phyloP scores from a whole-genome alignment of 2,329 filamentous ascomycete species.

The Xylariales sp. region DNA sequence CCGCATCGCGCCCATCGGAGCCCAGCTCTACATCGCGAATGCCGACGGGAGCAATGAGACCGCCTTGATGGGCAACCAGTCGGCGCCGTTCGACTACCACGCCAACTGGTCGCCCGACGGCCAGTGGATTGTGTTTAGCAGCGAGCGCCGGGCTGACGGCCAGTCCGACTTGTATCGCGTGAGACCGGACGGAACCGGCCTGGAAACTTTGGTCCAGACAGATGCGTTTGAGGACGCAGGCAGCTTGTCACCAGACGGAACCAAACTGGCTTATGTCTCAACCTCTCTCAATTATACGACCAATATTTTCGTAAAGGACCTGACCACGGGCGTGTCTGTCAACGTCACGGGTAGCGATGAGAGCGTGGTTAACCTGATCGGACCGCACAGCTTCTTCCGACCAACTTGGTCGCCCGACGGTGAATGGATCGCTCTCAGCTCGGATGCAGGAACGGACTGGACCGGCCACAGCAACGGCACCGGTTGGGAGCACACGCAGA shows the following conservation, averaged over 20 bases:
- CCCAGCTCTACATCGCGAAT: slow-evolving; percentile 25
- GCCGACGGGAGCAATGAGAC: slow-evolving; percentile 32
- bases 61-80: slow-evolving; percentile 22
- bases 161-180: slow-evolving; percentile 35
- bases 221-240: slow-evolving; percentile 31
- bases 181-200: slow-evolving; percentile 26
- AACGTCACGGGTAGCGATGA: slow-evolving; percentile 31
- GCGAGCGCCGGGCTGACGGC: slow-evolving; percentile 32
- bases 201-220: slow-evolving; percentile 28
- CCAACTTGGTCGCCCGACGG: slow-evolving; percentile 36
- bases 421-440: slow-evolving; percentile 34
- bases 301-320: slow-evolving; percentile 35
- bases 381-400: slow-evolving; percentile 30
- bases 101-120: slow-evolving; percentile 31
- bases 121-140: slow-evolving; percentile 34
- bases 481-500: slow-evolving; percentile 36
- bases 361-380: slow-evolving; percentile 14
- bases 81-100: slow-evolving; percentile 32
- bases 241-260: slow-evolving; percentile 32
- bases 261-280: slow-evolving; percentile 32
- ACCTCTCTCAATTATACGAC: slow-evolving; percentile 28
- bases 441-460: slow-evolving; percentile 36
- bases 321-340: slow-evolving; percentile 22
- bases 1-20: slow-evolving; percentile 13
- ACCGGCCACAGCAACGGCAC: slow-evolving; percentile 32